A percentile compares a stretch with the other conserved stretches of the same genome.
Evolutionary conservation across 2,329 filamentous ascomycete species (phyloP).

Genomic region (Diaporthe citri): DNA sequence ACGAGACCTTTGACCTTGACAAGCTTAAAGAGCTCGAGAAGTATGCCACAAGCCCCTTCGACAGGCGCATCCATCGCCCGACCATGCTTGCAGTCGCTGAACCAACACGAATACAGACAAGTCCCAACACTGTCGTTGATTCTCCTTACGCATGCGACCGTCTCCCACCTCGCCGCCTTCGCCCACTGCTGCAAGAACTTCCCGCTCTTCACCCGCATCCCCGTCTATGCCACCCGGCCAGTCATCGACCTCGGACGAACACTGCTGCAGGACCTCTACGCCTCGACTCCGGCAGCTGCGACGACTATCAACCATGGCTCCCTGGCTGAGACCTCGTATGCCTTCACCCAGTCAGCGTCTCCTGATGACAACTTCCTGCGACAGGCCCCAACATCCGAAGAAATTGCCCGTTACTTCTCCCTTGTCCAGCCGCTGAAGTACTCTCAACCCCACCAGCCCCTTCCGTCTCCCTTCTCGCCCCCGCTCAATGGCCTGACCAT

Average conservation of each 20-base stretch:
- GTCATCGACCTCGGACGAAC: conserved; percentile 94
- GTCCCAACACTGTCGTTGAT: conserved; percentile 92
- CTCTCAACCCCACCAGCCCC: conserved; percentile 93
- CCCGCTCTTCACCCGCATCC: conserved; percentile 90
- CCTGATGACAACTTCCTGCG: conserved; percentile 68
- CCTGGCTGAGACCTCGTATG: conserved; percentile 74
- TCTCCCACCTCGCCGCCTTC: conserved; percentile 91
- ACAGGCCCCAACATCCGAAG: conserved; percentile 82
- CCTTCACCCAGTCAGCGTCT: conserved; percentile 64
- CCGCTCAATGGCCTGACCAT: conserved; percentile 92
- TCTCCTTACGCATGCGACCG: conserved; percentile 93
- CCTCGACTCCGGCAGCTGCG: conserved; percentile 87
- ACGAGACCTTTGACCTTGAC: conserved; percentile 86
- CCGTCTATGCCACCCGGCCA: conserved; percentile 92
- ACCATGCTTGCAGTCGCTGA: background rate
- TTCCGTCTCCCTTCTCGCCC: conserved; percentile 87
- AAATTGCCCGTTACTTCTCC: conserved; percentile 93
- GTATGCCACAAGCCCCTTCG: conserved; percentile 60
- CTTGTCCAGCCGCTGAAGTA: conserved; percentile 94
- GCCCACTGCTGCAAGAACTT: conserved; percentile 98
- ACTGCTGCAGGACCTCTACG: conserved; percentile 90
- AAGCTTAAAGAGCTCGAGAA: conserved; percentile 92
- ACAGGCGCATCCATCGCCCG: background rate
- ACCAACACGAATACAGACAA: conserved; percentile 68
- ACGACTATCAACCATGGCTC: conserved; percentile 82